Evolutionary conservation across 495 filamentous ascomycete species (phyloP), one percentile per base, ranked within the genome.

Genomic region (Barbatosphaeria neglecta): DNA sequence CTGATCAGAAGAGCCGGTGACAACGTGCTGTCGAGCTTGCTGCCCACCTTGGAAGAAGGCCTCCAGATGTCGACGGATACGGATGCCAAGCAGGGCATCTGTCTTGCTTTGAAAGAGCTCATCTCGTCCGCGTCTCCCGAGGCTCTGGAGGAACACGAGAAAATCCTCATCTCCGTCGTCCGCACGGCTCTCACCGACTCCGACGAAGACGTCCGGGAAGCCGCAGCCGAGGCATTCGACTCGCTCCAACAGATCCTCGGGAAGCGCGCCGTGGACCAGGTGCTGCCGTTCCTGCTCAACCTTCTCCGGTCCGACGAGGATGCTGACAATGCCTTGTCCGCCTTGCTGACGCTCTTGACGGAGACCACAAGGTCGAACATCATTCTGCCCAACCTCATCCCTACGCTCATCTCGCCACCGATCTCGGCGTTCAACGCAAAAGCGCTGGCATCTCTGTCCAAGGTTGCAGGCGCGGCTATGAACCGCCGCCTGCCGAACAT

Each of bases 1-100:
- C 73, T 98, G 22, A 97, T 98, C 54, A 80, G 92, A 50, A 98
- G 95, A 65, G 90, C 90, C 53, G 92, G 92, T 45, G 92, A 97
- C 57, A 84, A 87, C 44, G 89, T 98, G 43, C 66, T 98, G 48
- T 76, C 89, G 11, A 94, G 79, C 40, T 68, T 98, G 47, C 67
- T 98, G 43, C 92, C 92, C 16, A 89, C 90, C 8, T 78, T 98
- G 25, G 90, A 97, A 58, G 89, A 95, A 61, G 90, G 92, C 28
- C 73, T 98, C 31, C 85, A 89, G 51, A 84, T 75, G 4, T 86
- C 90, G 20, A 84, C 82, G 18, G 92, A 98, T 66, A 84, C 89
- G 16, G 87, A 97, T 67, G 84, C 90, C 47, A 93, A 85, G 62
- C 90, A 98, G 70, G 92, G 92, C 60, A 97, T 98, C 49, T 97